Evolutionary conservation across 1,284 basidiomycete genomes (phyloP).

Genomic region (Tilletia walkeri): DNA sequence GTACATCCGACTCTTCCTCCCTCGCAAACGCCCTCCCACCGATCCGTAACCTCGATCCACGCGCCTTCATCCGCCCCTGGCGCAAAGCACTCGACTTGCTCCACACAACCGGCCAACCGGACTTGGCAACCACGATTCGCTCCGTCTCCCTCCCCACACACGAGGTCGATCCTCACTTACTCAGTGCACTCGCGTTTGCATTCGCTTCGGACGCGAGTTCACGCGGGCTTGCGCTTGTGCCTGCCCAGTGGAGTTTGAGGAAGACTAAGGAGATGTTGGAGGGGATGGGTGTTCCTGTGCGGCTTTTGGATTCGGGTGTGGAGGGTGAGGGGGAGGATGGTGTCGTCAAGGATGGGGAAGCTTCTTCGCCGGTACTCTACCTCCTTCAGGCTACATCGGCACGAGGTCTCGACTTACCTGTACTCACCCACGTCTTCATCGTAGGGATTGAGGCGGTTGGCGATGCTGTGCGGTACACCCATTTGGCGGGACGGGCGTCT

Average conservation of each 20-base stretch:
- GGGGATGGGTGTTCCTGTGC: conserved; percentile 44
- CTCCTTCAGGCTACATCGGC: conserved; percentile 43
- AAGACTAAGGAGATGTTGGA: conserved; percentile 34
- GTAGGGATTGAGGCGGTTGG: conserved; percentile 43
- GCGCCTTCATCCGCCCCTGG: conserved; percentile 14
- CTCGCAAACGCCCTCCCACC: not conserved
- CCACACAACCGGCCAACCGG: not conserved
- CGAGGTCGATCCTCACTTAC: conserved; percentile 37
- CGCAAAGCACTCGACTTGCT: conserved; percentile 6
- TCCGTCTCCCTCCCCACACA: conserved; percentile 15
- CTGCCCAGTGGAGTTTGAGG: conserved; percentile 44
- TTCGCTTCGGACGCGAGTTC: conserved; percentile 42
- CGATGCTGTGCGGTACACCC: conserved; percentile 49
- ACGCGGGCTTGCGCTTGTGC: conserved; percentile 44
- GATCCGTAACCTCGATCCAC: conserved; percentile 15
- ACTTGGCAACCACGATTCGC: not conserved
- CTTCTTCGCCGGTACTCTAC: conserved; percentile 30
- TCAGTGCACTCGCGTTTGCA: conserved; percentile 44
- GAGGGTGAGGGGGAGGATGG: not conserved
- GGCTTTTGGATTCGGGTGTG: conserved; percentile 18
- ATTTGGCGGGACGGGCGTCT: conserved; percentile 49
- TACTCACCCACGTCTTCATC: conserved; percentile 49
- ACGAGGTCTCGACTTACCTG: conserved; percentile 50
- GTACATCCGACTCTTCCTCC: not conserved
- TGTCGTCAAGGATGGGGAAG: not conserved